Evolutionary conservation across 768 basidiomycete genomes (phyloP).

Genomic region (Russula lepida): DNA sequence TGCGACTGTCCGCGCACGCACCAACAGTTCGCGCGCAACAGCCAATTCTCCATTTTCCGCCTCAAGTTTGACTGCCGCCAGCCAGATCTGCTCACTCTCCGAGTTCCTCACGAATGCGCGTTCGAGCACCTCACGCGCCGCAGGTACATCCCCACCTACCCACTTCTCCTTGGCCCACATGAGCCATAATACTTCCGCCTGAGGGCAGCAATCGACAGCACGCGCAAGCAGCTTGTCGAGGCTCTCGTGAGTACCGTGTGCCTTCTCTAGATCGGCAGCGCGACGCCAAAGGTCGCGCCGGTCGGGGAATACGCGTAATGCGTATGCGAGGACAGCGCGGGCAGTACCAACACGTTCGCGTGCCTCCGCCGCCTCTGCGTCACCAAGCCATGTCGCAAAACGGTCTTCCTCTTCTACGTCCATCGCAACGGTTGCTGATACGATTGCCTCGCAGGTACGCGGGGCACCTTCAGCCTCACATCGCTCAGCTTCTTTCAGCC

Average conservation of each 20-base stretch:
- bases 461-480: conserved; percentile 82
- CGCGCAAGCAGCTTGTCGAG: conserved; percentile 73
- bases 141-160: conserved; percentile 79
- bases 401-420: conserved; percentile 94
- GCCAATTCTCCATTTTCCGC: conserved; percentile 89
- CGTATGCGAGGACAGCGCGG: conserved; percentile 83
- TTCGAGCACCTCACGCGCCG: conserved; percentile 84
- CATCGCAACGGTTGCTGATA: conserved; percentile 89
- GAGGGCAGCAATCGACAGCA: conserved; percentile 86
- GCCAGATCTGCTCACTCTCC: conserved; percentile 95
- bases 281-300: conserved; percentile 78
- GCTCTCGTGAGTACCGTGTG: conserved; percentile 76
- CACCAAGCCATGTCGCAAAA: conserved; percentile 81
- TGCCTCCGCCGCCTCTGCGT: conserved; percentile 75
- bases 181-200: conserved; percentile 94
- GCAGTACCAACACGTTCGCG: conserved; percentile 75
- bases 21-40: conserved; percentile 78
- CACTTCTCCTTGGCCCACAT: conserved; percentile 99
- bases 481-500: conserved; percentile 91
- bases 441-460: conserved; percentile 86
- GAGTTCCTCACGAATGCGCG: conserved; percentile 91
- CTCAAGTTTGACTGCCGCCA: conserved; percentile 94
- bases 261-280: conserved; percentile 90
- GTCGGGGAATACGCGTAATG: conserved; percentile 86
- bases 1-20: conserved; percentile 82